Conservation (phyloP, 2,329 filamentous ascomycete species). For the Shiraia bambusicola region DNA sequence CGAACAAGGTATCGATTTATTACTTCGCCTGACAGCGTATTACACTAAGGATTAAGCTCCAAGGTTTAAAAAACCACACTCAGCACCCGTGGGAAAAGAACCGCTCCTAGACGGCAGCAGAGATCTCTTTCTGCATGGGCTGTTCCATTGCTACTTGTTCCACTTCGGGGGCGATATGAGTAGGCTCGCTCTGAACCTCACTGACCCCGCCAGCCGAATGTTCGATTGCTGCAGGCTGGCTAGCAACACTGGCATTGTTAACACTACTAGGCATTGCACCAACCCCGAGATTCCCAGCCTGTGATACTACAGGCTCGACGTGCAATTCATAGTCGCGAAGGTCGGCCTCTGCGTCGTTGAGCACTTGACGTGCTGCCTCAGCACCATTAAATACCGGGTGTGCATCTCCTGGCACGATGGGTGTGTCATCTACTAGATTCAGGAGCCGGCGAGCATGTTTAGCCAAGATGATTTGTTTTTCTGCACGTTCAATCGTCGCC, state of each 20-base stretch:
- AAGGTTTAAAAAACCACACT: too few relatives aligned
- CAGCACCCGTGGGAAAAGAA: constrained; percentile 1
- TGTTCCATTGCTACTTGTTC: constrained; percentile 28
- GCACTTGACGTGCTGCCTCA: constrained; percentile 73
- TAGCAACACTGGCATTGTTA: constrained; percentile 8
- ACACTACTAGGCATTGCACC: constrained; percentile 47
- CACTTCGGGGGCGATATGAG: constrained; percentile 34
- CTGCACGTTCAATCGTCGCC: constrained; percentile 89
- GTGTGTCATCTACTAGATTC: constrained; percentile 82
- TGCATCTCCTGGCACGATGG: constrained; percentile 81
- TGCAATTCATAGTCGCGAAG: constrained; percentile 71
- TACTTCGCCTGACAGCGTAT: constrained; percentile 18
- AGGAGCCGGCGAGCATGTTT: constrained; percentile 85
- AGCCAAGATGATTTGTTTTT: constrained; percentile 94
- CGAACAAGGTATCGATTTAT: constrained; percentile 12
- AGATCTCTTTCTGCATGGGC: constrained; percentile 9
- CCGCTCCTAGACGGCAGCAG: constrained; percentile 11
- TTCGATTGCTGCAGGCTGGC: constrained; percentile 4
- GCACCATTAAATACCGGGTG: constrained; percentile 67
- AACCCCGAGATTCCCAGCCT: constrained; percentile 52
- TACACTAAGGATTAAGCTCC: constrained; percentile 6
- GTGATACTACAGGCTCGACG: constrained; percentile 56
- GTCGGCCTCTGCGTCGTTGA: constrained; percentile 91
- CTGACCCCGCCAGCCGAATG: constrained; percentile 15
- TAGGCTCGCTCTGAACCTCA: constrained; percentile 22